Base-by-base conservation (phyloP, 768 basidiomycete species). In the Kwoniella mangroviensis region DNA sequence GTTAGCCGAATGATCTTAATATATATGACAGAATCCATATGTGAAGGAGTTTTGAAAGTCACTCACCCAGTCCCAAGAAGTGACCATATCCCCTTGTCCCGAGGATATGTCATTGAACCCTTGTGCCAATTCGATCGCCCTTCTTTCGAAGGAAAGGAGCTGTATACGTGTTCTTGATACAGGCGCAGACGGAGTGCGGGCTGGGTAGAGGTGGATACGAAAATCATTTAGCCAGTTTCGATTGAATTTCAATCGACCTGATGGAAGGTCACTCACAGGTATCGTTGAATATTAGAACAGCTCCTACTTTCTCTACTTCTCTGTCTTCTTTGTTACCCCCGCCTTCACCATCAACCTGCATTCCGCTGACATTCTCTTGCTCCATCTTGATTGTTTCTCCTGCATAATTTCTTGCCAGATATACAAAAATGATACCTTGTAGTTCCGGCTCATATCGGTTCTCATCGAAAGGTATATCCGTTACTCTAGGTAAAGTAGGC, bases 31-130 rank as follows among this genome's bases (percentile, higher is more conserved):
- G 3, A 19, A 17, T 4, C 15, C 12, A 49, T 0, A 6, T 49
- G 45, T 15, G 45, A 19, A 49, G 28, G 43, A 52, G 22, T 15
- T 11, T 4, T 9, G 9, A n/a, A 43, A 13, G 10, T 19, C 34
- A 71, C 74, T 67, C 49, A 79, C 78, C 78, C 78, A 79, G 41
- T 79, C 78, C 70, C 68, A 77, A 24, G 60, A 65, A 11, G 64
- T n/a, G 24, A 56, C 57, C 5, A 41, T 4, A 9, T 66, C 60
- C n/a, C 68, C 67, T 12, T 63, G 54, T 2, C 67, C 64, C n/a
- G 58, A 65, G 7, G 65, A 43, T 26, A 75, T 73, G 2, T 73
- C 78, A 19, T 34, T 67, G 68, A 79, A 79, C 3, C 70, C 73
- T 22, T 73, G 68, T 10, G 75, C 71, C 11, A 76, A 41, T 26